Percentiles rank a stretch among this genome's conserved stretches.
Conservation (phyloP, 257 asterid genomes). For the Fraxinus excelsior region DNA sequence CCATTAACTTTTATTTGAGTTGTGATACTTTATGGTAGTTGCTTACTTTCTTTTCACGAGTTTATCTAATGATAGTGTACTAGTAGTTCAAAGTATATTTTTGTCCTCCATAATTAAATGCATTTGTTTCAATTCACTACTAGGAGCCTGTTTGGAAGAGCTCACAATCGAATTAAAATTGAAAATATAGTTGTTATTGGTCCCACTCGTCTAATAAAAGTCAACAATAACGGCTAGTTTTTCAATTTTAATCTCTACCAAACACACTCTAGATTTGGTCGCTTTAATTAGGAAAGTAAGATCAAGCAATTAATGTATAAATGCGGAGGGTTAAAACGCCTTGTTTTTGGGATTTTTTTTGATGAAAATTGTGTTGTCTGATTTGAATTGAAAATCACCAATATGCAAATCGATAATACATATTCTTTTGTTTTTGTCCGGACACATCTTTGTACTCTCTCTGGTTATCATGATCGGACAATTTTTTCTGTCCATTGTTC, state of each 20-base stretch:
- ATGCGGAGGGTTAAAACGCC: neutral
- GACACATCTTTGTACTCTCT: constrained; percentile 70
- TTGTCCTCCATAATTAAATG: neutral
- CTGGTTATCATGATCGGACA: constrained; percentile 93
- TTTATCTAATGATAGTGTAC: too few relatives aligned
- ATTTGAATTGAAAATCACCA: neutral
- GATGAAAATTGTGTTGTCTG: neutral
- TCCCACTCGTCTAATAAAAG: too few relatives aligned
- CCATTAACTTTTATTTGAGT: too few relatives aligned
- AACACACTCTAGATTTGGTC: constrained; percentile 1
- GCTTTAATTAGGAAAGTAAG: too few relatives aligned
- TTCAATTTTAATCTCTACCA: too few relatives aligned
- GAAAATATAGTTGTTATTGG: too few relatives aligned
- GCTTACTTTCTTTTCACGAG: too few relatives aligned
- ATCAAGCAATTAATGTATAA: too few relatives aligned
- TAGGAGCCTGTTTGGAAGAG: too few relatives aligned
- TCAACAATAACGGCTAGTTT: too few relatives aligned
- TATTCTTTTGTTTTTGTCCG: constrained; percentile 47
- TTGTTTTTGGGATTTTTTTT: neutral
- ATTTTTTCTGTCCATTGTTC: constrained; percentile 92
- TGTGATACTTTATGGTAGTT: too few relatives aligned
- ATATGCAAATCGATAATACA: constrained; percentile 23
- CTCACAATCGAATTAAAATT: too few relatives aligned
- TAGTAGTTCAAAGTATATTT: neutral
- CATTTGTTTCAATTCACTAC: neutral